These are phyloP conservation scores for Taxillus chinensis DNA, from an alignment of 164 flowering plant genomes.

Conservation along the genomic window DNA sequence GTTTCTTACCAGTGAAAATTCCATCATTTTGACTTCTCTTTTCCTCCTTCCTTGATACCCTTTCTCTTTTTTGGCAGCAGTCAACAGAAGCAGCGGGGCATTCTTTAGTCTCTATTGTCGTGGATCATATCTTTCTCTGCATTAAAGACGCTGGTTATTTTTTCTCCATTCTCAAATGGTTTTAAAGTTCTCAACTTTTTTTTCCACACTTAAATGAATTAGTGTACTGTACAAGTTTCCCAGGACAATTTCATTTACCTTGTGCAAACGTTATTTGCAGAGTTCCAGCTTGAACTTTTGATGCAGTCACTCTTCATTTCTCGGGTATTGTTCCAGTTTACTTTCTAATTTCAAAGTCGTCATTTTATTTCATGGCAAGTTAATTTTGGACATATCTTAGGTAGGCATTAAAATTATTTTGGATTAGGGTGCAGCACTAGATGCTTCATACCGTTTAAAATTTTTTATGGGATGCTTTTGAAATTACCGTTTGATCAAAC, in stretches of 20 bases:
- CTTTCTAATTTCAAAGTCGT: background rate
- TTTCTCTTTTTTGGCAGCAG: slow-evolving; percentile 30
- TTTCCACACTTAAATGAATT: background rate
- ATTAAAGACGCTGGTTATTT: slow-evolving; percentile 83
- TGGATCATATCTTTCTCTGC: slow-evolving; percentile 93
- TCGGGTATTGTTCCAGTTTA: slow-evolving; percentile 46
- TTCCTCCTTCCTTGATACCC: slow-evolving; percentile 3
- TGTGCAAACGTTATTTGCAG: slow-evolving; percentile 31
- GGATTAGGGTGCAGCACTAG: no score
- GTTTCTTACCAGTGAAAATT: background rate
- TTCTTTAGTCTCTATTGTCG: slow-evolving; percentile 70
- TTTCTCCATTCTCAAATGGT: background rate
- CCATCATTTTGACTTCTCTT: background rate
- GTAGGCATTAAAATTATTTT: background rate
- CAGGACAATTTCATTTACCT: background rate
- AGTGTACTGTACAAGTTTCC: background rate
- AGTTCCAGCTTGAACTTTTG: slow-evolving; percentile 89
- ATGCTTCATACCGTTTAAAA: no score
- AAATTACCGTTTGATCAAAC: no score
- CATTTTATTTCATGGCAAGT: background rate
- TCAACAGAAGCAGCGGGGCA: slow-evolving; percentile 88
- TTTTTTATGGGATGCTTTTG: no score
- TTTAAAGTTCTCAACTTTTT: background rate
- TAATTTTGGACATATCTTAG: background rate
- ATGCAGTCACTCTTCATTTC: slow-evolving; percentile 93